Evolutionary conservation across 176 grass and related monocot species (phyloP).

Genomic region (Aegilops longissima): DNA sequence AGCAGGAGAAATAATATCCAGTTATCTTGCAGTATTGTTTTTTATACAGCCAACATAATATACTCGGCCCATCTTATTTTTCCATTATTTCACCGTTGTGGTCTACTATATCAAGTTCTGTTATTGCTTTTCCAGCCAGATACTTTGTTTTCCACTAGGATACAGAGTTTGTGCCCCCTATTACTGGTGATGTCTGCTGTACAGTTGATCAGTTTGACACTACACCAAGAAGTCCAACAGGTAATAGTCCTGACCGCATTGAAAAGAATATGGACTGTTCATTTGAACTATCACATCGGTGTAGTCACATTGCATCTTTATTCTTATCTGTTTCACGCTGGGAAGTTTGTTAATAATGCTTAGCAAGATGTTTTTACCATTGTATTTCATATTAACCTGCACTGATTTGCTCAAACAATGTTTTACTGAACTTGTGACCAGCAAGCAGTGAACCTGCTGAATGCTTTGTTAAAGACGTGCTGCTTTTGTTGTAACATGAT

Average conservation of each 20-base stretch:
- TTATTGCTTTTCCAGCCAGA: constrained; percentile 71
- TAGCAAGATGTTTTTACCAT: background rate
- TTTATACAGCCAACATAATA: background rate
- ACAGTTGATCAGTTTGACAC: constrained; percentile 80
- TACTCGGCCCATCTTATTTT: constrained; percentile 17
- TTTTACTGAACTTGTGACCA: constrained; percentile 8
- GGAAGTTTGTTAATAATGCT: background rate
- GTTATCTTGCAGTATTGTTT: background rate
- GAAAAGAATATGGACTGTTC: background rate
- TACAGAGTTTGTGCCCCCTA: constrained; percentile 98
- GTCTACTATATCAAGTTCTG: constrained; percentile 30
- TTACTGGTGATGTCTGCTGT: constrained; percentile 83
- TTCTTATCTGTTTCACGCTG: constrained; percentile 5
- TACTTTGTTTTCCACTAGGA: constrained; percentile 78
- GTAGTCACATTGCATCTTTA: background rate
- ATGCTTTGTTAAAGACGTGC: constrained; percentile 1
- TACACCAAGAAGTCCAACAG: constrained; percentile 88
- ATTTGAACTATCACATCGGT: constrained; percentile 30
- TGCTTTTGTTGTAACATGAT: constrained; percentile 17
- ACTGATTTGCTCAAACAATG: constrained; percentile 8
- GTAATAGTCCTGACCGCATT: constrained; percentile 39
- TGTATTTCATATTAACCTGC: background rate
- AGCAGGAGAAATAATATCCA: constrained; percentile 23
- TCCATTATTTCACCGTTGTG: constrained; percentile 5
- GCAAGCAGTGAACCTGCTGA: constrained; percentile 17